Evolutionary conservation across 768 basidiomycete species (phyloP).

Genomic region (Boletus reticuloceps): DNA sequence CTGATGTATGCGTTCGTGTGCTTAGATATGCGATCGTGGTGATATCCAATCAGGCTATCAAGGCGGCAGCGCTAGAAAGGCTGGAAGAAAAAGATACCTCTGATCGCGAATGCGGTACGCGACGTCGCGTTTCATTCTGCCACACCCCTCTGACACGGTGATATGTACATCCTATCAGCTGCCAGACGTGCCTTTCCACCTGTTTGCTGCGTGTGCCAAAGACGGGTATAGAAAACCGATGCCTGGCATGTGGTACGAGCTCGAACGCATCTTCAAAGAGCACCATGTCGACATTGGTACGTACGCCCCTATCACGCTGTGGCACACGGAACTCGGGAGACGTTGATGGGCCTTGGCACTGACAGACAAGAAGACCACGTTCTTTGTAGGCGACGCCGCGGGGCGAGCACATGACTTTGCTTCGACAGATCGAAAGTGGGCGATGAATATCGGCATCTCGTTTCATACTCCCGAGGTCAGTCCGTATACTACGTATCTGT

Average conservation of each 20-base stretch:
- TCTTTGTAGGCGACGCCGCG: constrained; percentile 90
- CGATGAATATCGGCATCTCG: constrained; percentile 65
- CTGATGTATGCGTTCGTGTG: background rate
- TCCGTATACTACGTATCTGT: background rate
- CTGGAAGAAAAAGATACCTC: constrained; percentile 77
- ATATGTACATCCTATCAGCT: constrained; percentile 43
- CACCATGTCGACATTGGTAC: constrained; percentile 65
- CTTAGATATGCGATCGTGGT: constrained; percentile 69
- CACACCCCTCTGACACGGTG: background rate
- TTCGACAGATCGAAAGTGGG: constrained; percentile 83
- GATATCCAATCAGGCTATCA: constrained; percentile 77
- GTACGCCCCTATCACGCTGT: constrained; percentile 7
- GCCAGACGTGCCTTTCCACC: constrained; percentile 67
- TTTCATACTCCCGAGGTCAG: constrained; percentile 86
- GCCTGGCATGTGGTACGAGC: constrained; percentile 80
- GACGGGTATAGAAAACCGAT: constrained; percentile 86
- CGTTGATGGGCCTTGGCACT: background rate
- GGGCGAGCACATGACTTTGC: constrained; percentile 77
- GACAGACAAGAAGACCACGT: constrained; percentile 61
- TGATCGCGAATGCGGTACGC: constrained; percentile 62
- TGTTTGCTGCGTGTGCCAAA: constrained; percentile 73
- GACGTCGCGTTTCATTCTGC: background rate
- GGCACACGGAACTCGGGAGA: background rate
- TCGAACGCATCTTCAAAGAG: constrained; percentile 58
- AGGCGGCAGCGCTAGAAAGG: constrained; percentile 43